Percentiles rank a stretch among this genome's conserved stretches.
Conservation (phyloP, 208 protist species). For the Acanthamoeba castellanii region DNA sequence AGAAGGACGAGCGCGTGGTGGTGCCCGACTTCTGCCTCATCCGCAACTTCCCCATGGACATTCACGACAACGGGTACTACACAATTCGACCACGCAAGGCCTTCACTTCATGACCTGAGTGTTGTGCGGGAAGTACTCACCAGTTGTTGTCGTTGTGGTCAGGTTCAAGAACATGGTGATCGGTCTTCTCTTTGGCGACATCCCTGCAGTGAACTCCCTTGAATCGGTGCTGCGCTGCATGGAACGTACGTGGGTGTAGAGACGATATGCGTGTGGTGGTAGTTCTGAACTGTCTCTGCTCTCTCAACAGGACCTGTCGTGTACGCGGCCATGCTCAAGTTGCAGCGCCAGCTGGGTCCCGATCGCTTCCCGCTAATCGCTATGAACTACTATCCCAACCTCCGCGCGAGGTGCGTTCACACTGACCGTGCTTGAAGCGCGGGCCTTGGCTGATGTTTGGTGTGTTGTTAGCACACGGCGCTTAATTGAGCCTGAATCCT, state of each 20-base stretch:
- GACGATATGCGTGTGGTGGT: neutral
- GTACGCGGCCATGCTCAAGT: slow-evolving; percentile 39
- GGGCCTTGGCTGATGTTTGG: neutral
- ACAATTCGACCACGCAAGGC: too few relatives aligned
- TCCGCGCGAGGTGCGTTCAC: slow-evolving; percentile 30
- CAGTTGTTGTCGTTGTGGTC: neutral
- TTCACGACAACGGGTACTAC: slow-evolving; percentile 73
- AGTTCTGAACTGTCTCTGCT: neutral
- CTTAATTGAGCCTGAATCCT: neutral
- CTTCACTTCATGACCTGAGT: too few relatives aligned
- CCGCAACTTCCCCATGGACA: slow-evolving; percentile 76
- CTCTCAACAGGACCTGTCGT: slow-evolving; percentile 9
- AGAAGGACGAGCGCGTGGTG: slow-evolving; percentile 74
- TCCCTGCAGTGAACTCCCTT: slow-evolving; percentile 74
- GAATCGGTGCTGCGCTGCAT: slow-evolving; percentile 63
- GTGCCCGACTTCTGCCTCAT: slow-evolving; percentile 76
- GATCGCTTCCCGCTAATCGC: slow-evolving; percentile 60
- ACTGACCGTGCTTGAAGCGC: neutral
- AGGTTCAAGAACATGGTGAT: slow-evolving; percentile 77
- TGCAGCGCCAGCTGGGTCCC: slow-evolving; percentile 9
- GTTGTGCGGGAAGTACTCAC: too few relatives aligned
- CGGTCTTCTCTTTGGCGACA: slow-evolving; percentile 69
- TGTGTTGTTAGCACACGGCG: neutral
- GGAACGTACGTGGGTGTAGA: slow-evolving; percentile 69
- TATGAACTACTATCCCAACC: slow-evolving; percentile 75